Percentiles rank a stretch among this genome's conserved stretches.
Evolutionary conservation across 129 eudicot genomes (phyloP).

Genomic region (Smallanthus sonchifolius): DNA sequence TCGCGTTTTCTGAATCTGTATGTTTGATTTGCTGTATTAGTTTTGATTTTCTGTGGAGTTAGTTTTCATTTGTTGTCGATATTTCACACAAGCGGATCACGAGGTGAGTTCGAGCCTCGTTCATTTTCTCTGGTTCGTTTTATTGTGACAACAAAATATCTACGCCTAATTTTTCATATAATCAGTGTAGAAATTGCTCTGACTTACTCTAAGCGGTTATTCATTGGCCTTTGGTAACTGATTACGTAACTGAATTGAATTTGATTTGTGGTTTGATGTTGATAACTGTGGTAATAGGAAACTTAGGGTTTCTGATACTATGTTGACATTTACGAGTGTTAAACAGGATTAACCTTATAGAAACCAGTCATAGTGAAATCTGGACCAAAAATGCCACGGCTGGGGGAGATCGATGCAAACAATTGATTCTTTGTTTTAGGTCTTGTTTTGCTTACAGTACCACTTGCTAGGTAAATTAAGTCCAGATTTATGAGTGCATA

Average conservation of each 20-base stretch:
- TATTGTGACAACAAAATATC: conserved; percentile 2
- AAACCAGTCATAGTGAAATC: conserved; percentile 5
- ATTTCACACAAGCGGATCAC: neutral
- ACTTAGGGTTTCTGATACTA: conserved; percentile 7
- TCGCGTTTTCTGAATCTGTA: neutral
- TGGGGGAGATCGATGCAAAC: conserved; percentile 5
- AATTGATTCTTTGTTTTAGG: neutral
- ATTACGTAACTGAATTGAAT: neutral
- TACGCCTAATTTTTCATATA: neutral
- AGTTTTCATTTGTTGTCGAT: neutral
- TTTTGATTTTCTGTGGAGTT: neutral
- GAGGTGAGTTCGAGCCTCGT: conserved; percentile 7
- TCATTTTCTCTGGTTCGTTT: neutral
- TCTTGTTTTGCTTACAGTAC: conserved; percentile 16
- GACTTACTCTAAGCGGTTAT: neutral
- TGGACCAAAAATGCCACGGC: neutral
- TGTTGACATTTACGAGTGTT: neutral
- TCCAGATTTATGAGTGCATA: conserved; percentile 10
- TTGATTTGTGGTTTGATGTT: neutral
- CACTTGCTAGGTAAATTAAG: neutral
- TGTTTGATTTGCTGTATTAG: neutral
- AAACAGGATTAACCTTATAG: neutral
- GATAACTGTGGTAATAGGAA: neutral
- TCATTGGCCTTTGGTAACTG: neutral
- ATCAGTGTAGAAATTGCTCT: neutral